Base-by-base conservation (phyloP, 306 rosid genomes). In the Geum urbanum region DNA sequence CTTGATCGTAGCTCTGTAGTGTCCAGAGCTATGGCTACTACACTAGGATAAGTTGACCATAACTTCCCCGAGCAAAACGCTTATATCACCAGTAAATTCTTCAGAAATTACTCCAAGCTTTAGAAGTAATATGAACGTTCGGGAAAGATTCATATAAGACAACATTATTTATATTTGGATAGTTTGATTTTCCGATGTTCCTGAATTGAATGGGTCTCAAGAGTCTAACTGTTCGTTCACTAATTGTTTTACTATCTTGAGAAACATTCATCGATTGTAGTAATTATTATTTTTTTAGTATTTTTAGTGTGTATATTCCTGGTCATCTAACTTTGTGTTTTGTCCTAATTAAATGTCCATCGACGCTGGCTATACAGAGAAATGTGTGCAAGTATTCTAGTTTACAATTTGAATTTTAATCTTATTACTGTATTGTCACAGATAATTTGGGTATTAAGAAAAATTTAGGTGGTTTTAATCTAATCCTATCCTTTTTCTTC, bases 401-500 rank as follows among this genome's bases (percentile, higher is more conserved):
- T 22, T 22, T 15, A 43, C 56, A 54, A 15, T 69, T 46, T 7
- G 12, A 54, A 69, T 8, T 4, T 55, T 8, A 20, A 20, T 54
- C 22, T 40, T 40, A 40, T 54, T 7, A 10, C 19, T 7, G 68
- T 6, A 20, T 14, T n/a, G 16, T 49, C 49, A 22, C 1, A 32
- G 45, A 67, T 37, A 68, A 37, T 52, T 9, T 5, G 20, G 65
- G 37, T 68, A 43, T 55, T 46, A 32, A 35, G 52, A 18, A 50
- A 39, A 41, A 12, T 71, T 52, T 46, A 41, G 24, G 24, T 59
- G 54, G 32, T 63, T 53, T 44, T 57, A 16, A 44, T 80, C 53
- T 65, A 71, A 43, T 74, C 24, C 66, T 66, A 13, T 63, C 65
- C 61, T 49, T 70, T 32, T 61, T 63, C 76, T 66, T 20, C 63